These are phyloP conservation scores for Xylariaceae sp. DNA, from an alignment of 2,329 filamentous ascomycete genomes.

Conservation along the genomic window DNA sequence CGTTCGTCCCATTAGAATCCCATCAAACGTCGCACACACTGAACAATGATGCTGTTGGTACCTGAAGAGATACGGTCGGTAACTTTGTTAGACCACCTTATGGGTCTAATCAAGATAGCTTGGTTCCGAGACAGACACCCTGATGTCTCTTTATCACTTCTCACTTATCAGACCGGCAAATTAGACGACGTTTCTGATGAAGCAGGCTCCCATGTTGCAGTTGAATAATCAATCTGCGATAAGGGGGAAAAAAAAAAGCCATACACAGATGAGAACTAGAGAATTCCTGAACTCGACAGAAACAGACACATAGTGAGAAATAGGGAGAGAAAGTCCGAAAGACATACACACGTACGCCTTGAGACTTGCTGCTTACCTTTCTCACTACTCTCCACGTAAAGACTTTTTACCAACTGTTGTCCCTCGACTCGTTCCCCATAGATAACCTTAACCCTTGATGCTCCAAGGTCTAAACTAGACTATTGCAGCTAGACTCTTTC, in stretches of 20 bases:
- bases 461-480: slow-evolving; percentile 7
- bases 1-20: slow-evolving; percentile 24
- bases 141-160: slow-evolving; percentile 21
- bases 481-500: slow-evolving; percentile 8
- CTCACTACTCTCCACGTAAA: slow-evolving; percentile 15
- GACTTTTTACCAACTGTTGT: slow-evolving; percentile 6
- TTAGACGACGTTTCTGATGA: slow-evolving; percentile 22
- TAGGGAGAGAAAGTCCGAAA: too few species aligned
- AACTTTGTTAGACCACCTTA: slow-evolving; percentile 2
- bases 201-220: slow-evolving; percentile 17
- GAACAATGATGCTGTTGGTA: neutral
- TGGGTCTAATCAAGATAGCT: neutral
- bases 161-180: slow-evolving; percentile 23
- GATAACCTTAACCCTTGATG: slow-evolving; percentile 11
- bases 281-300: slow-evolving; percentile 13
- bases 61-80: slow-evolving; percentile 1
- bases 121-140: slow-evolving; percentile 13
- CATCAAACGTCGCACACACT: slow-evolving; percentile 20
- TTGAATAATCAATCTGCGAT: slow-evolving; percentile 23
- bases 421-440: slow-evolving; percentile 16
- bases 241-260: too few species aligned
- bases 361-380: neutral
- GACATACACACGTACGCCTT: too few species aligned
- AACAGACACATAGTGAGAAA: slow-evolving; percentile 7
- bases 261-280: slow-evolving; percentile 6